phyloP scores from a whole-genome alignment of 768 basidiomycete species.

The Trametes cingulata region DNA sequence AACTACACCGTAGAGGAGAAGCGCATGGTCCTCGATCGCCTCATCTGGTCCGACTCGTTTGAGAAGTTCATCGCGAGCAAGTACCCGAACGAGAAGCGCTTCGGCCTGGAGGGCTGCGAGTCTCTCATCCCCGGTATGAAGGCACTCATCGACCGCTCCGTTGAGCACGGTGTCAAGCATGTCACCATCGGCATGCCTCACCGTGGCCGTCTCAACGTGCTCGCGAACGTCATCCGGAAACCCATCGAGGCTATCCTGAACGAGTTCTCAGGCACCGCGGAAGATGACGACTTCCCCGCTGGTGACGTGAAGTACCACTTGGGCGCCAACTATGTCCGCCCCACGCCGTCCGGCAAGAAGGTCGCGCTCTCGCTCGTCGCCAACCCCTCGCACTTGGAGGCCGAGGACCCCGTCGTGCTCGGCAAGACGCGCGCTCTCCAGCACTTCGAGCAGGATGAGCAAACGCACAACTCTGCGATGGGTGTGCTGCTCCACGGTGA shows the following conservation, averaged over 20 bases:
- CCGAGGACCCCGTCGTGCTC: constrained; percentile 96
- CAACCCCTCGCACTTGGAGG: constrained; percentile 98
- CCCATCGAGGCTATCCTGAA: constrained; percentile 97
- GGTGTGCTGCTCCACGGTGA: constrained; percentile 95
- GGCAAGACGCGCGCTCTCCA: constrained; percentile 98
- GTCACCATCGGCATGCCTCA: constrained; percentile 99
- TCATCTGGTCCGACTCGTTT: constrained; percentile 99
- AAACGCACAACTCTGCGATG: constrained; percentile 83
- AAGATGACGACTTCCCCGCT: constrained; percentile 74
- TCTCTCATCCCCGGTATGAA: constrained; percentile 99
- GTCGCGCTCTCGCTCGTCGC: constrained; percentile 97
- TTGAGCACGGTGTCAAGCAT: constrained; percentile 93
- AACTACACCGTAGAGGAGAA: constrained; percentile 98
- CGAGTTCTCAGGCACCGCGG: constrained; percentile 81
- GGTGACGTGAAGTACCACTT: constrained; percentile 99
- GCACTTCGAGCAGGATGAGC: constrained; percentile 88
- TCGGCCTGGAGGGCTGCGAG: constrained; percentile 98
- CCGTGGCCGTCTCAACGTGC: constrained; percentile 95
- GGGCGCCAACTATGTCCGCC: constrained; percentile 97
- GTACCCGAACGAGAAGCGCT: constrained; percentile 99
- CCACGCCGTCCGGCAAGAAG: constrained; percentile 97
- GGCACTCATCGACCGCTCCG: constrained; percentile 96
- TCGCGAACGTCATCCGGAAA: constrained; percentile 98
- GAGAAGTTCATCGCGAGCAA: constrained; percentile 99
- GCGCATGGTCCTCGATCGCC: constrained; percentile 97